Percentiles rank a stretch among this genome's conserved stretches.
Evolutionary conservation across 2,329 filamentous ascomycete genomes (phyloP).

Genomic region (Nannizziopsis arthrosporioides): DNA sequence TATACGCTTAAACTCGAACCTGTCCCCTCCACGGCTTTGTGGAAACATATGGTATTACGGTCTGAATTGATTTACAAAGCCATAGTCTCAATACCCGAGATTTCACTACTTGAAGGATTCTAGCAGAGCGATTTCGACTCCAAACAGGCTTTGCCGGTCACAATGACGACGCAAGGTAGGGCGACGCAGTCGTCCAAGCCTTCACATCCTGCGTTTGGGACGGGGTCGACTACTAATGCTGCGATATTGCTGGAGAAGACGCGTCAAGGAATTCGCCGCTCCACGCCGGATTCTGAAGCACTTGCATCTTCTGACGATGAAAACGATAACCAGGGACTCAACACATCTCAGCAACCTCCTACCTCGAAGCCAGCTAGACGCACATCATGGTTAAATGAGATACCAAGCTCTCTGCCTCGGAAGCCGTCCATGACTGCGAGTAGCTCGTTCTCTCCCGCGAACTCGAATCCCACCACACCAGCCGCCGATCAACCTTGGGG

Average conservation of each 20-base stretch:
- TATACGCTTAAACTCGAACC: conserved; percentile 3
- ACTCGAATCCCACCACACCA: conserved; percentile 71
- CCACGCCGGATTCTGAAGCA: conserved; percentile 88
- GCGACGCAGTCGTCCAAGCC: conserved; percentile 22
- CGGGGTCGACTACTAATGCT: conserved; percentile 42
- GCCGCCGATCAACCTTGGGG: conserved; percentile 51
- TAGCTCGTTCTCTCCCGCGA: conserved; percentile 63
- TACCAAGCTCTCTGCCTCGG: conserved; percentile 54
- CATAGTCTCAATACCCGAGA: not conserved
- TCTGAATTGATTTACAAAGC: too few species aligned
- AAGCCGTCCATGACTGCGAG: conserved; percentile 64
- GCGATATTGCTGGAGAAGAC: conserved; percentile 62
- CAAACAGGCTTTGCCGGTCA: not conserved
- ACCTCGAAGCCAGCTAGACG: conserved; percentile 54
- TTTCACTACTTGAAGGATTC: not conserved
- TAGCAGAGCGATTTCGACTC: not conserved
- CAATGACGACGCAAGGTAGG: conserved; percentile 11
- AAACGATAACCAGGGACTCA: conserved; percentile 47
- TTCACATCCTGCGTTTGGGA: conserved; percentile 35
- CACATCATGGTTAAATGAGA: conserved; percentile 79
- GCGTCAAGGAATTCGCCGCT: conserved; percentile 56
- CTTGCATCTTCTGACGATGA: conserved; percentile 93
- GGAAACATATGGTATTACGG: not conserved
- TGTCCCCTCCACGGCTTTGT: conserved; percentile 8
- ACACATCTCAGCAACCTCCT: conserved; percentile 42